Evolutionary conservation across 1,139 yeast genomes (phyloP).

Genomic region (Insectozyma bohioensis): DNA sequence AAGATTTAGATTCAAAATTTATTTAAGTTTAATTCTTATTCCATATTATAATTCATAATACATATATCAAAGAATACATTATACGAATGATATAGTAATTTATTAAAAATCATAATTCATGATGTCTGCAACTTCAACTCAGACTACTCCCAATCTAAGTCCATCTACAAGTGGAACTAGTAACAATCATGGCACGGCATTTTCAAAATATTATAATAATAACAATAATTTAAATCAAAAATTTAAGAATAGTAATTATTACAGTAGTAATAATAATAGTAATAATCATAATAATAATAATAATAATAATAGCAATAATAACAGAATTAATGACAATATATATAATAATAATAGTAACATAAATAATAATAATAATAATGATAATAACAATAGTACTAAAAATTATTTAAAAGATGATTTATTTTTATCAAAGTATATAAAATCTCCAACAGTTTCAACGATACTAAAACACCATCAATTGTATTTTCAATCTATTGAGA

Average conservation of each 20-base stretch:
- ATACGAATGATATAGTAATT: constrained; percentile 11
- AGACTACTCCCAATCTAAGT: constrained; percentile 12
- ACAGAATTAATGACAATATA: constrained; percentile 3
- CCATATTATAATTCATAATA: constrained; percentile 33
- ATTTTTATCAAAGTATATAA: constrained; percentile 30
- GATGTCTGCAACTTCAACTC: constrained; percentile 14
- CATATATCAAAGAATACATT: no score
- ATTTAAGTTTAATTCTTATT: constrained; percentile 18
- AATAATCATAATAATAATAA: not conserved
- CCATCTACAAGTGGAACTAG: constrained; percentile 5
- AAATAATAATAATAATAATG: no score
- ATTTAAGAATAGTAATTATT: not conserved
- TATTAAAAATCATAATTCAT: constrained; percentile 6
- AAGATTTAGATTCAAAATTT: no score
- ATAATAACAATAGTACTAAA: not conserved
- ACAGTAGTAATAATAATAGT: not conserved
- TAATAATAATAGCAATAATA: not conserved
- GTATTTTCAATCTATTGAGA: constrained; percentile 24
- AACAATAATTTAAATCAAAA: not conserved
- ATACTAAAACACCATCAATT: constrained; percentile 22
- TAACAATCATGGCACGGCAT: constrained; percentile 1
- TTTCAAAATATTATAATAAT: not conserved
- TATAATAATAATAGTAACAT: no score
- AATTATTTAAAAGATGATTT: constrained; percentile 18
- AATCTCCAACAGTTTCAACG: constrained; percentile 19